phyloP scores from a whole-genome alignment of 192 early-diverging fungal species.

The Podila horticola region DNA sequence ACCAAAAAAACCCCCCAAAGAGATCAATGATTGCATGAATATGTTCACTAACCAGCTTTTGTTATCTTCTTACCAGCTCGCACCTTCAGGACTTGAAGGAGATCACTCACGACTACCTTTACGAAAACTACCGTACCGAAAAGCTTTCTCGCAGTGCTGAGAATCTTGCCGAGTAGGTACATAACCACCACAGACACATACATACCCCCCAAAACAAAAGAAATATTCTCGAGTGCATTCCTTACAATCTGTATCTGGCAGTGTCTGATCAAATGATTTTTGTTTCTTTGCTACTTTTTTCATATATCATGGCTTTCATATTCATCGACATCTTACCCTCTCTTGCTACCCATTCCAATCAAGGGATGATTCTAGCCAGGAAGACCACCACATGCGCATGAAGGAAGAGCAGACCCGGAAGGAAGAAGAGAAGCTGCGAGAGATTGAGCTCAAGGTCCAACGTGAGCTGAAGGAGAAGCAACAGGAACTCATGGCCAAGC shows the following conservation, averaged over 20 bases:
- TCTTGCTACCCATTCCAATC: neutral
- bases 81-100: slow-evolving; percentile 98
- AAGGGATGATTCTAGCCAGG: slow-evolving; percentile 20
- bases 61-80: slow-evolving; percentile 68
- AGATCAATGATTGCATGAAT: neutral
- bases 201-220: neutral
- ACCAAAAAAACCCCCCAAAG: neutral
- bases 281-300: neutral
- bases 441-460: slow-evolving; percentile 63
- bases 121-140: slow-evolving; percentile 94
- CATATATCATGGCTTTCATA: neutral
- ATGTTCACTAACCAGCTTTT: neutral
- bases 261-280: neutral
- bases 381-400: slow-evolving; percentile 50
- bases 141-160: slow-evolving; percentile 72
- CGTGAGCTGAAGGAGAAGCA: slow-evolving; percentile 66
- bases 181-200: neutral
- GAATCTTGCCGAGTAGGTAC: slow-evolving; percentile 51
- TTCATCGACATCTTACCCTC: neutral
- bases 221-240: neutral
- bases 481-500: slow-evolving; percentile 64
- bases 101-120: slow-evolving; percentile 94
- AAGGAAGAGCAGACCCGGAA: slow-evolving; percentile 66
- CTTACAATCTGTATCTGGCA: neutral
- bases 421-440: slow-evolving; percentile 65